These are phyloP conservation scores for Corchorus olitorius DNA, from an alignment of 345 rosid species.

Conservation along the genomic window DNA sequence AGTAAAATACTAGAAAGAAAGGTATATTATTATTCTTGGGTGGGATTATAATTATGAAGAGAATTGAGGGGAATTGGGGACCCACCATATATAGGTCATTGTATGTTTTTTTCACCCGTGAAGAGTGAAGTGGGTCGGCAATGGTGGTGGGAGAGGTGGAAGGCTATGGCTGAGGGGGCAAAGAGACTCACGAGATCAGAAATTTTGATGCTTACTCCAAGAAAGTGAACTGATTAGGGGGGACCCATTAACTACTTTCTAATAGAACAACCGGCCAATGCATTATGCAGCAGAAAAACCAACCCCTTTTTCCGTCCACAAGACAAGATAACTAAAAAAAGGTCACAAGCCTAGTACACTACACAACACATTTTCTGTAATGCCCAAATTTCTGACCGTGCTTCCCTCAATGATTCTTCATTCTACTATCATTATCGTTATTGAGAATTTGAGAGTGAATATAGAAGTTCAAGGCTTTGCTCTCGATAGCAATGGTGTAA, in stretches of 20 bases:
- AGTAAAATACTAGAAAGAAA: not conserved
- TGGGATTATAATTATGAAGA: not conserved
- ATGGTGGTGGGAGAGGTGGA: conserved; percentile 30
- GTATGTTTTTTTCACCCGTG: conserved; percentile 31
- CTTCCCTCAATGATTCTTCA: not conserved
- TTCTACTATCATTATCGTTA: not conserved
- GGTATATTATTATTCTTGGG: not conserved
- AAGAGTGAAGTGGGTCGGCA: conserved; percentile 61
- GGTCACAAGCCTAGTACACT: not conserved
- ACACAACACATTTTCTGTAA: too few relatives aligned
- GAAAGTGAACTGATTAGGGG: conserved; percentile 1
- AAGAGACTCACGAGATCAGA: conserved; percentile 40
- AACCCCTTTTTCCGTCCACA: not conserved
- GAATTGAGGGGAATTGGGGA: conserved; percentile 3
- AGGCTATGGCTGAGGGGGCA: not conserved
- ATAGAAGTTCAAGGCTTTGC: too few relatives aligned
- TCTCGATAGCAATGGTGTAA: too few relatives aligned
- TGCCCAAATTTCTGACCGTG: not conserved
- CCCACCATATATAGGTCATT: conserved; percentile 11
- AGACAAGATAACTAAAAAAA: not conserved
- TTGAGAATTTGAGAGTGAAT: not conserved
- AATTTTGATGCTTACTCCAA: conserved; percentile 12
- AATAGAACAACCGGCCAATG: conserved; percentile 29
- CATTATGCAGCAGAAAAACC: conserved; percentile 21
- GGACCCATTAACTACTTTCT: conserved; percentile 30